These are phyloP conservation scores for Saccharomyces hybrid DNA, from an alignment of 1,139 yeast genomes.

Conservation along the genomic window DNA sequence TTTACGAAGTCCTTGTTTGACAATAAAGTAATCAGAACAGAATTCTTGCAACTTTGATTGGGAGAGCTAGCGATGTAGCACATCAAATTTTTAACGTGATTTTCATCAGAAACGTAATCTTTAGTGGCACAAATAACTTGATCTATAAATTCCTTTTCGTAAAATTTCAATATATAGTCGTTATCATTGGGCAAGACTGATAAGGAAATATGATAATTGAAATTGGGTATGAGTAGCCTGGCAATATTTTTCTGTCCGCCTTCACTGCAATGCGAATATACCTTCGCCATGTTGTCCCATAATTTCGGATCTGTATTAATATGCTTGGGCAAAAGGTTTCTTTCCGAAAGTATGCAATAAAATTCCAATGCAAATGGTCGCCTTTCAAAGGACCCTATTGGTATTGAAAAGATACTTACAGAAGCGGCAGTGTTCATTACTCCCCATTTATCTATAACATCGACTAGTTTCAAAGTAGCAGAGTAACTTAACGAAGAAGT, in stretches of 20 bases:
- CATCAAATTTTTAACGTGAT: not conserved
- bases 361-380: not conserved
- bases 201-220: not conserved
- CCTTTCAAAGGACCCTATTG: slow-evolving; percentile 1
- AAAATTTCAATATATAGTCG: not conserved
- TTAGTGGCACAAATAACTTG: not conserved
- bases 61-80: slow-evolving; percentile 23
- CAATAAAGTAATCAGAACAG: slow-evolving; percentile 14
- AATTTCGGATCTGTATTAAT: not conserved
- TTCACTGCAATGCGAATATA: not conserved
- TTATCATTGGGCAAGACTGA: not conserved
- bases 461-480: not conserved
- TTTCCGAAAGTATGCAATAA: too few species aligned
- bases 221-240: not conserved
- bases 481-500: not conserved
- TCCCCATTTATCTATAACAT: not conserved
- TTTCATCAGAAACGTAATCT: not conserved
- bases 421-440: not conserved
- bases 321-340: too few species aligned
- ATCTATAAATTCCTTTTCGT: not conserved
- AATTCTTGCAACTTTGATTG: slow-evolving; percentile 19
- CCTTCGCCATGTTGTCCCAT: not conserved
- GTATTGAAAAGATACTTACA: not conserved
- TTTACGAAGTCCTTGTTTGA: slow-evolving; percentile 16
- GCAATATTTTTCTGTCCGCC: not conserved